Evolutionary conservation across 305 asterid genomes (phyloP).

Genomic region (Fraxinus sp.): DNA sequence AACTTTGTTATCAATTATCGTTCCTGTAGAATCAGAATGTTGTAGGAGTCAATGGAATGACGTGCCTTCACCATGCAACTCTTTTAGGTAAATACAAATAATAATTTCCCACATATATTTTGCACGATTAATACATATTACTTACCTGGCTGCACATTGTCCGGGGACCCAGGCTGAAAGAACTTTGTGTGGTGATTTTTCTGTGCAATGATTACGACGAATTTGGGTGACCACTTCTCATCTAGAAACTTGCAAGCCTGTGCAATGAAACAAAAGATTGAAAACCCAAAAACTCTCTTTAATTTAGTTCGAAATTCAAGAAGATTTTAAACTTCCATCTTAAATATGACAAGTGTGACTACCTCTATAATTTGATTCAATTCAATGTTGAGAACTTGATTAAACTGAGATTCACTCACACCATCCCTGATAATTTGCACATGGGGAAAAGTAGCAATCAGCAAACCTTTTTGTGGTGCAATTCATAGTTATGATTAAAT

Average conservation of each 20-base stretch:
- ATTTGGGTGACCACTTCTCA: slow-evolving; percentile 80
- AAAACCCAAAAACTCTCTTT: neutral
- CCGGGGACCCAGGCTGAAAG: slow-evolving; percentile 75
- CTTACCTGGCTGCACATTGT: slow-evolving; percentile 85
- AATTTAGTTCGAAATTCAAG: neutral
- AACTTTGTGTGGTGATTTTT: slow-evolving; percentile 91
- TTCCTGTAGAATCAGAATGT: slow-evolving; percentile 53
- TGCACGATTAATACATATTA: neutral
- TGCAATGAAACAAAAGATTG: slow-evolving; percentile 12
- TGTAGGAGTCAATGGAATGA: neutral
- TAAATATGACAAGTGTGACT: neutral
- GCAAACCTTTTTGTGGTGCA: neutral
- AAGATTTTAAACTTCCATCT: neutral
- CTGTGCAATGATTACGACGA: slow-evolving; percentile 82
- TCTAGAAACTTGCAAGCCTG: slow-evolving; percentile 87
- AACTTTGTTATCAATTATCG: slow-evolving; percentile 75
- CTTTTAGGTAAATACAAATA: neutral
- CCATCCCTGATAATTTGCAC: slow-evolving; percentile 64
- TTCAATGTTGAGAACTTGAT: slow-evolving; percentile 83
- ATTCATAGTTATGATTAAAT: neutral
- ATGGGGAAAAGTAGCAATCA: neutral
- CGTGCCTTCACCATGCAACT: neutral
- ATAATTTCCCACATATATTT: neutral
- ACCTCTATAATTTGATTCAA: slow-evolving; percentile 86
- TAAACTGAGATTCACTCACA: slow-evolving; percentile 95